phyloP scores from a whole-genome alignment of 768 basidiomycete species.

The Boletus eberwhitei region DNA sequence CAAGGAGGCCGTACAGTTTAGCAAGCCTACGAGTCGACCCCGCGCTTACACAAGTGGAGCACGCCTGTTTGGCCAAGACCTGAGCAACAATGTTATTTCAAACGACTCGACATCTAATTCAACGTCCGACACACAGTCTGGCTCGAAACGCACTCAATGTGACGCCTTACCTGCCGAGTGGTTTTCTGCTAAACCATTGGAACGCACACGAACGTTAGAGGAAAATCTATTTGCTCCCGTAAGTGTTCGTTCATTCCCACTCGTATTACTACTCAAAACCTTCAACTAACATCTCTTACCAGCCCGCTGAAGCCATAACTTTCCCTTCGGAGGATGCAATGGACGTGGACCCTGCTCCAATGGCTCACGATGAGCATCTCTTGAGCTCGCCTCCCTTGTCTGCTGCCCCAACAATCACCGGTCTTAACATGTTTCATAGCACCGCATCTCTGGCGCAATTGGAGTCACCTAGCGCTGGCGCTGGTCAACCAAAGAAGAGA shows the following conservation, averaged over 20 bases:
- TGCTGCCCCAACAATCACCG: conserved; percentile 48
- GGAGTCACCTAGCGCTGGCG: conserved; percentile 40
- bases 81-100: conserved; percentile 53
- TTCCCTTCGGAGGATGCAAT: conserved; percentile 62
- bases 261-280: background rate
- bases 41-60: conserved; percentile 64
- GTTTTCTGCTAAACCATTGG: conserved; percentile 33
- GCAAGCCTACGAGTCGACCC: conserved; percentile 43
- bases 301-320: conserved; percentile 39
- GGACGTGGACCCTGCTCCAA: conserved; percentile 69
- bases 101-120: conserved; percentile 32
- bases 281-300: conserved; percentile 12
- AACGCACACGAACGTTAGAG: conserved; percentile 20
- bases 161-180: conserved; percentile 63
- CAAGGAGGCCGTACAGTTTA: conserved; percentile 28
- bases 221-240: conserved; percentile 31
- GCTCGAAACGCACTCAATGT: conserved; percentile 57
- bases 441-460: conserved; percentile 48
- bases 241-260: conserved; percentile 11
- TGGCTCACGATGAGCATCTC: conserved; percentile 32
- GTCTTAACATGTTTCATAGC: conserved; percentile 64
- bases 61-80: conserved; percentile 69
- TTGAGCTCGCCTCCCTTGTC: conserved; percentile 42
- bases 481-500: conserved; percentile 48
- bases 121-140: conserved; percentile 34